A percentile compares a stretch with the other conserved stretches of the same genome.
Evolutionary conservation across 2,329 filamentous ascomycete genomes (phyloP).

Genomic region (Colletotrichum spaethianum): DNA sequence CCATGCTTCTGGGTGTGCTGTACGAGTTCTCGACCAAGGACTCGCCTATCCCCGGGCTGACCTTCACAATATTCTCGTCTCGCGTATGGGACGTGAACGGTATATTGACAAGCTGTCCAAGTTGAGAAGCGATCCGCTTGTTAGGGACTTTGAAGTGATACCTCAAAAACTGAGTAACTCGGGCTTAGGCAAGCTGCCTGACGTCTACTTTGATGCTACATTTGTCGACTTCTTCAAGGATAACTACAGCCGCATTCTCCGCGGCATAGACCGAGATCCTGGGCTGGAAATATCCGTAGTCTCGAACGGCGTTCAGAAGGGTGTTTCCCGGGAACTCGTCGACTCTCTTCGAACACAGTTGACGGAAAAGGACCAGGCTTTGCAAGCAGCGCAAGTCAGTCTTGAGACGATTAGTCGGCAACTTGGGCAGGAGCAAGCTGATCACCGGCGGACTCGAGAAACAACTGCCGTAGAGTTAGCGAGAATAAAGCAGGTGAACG

Average conservation of each 20-base stretch:
- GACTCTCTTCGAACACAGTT: slow-evolving; percentile 86
- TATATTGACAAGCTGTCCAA: slow-evolving; percentile 87
- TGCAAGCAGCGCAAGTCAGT: slow-evolving; percentile 64
- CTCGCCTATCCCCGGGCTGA: slow-evolving; percentile 89
- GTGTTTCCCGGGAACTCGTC: slow-evolving; percentile 93
- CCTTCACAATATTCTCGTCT: slow-evolving; percentile 82
- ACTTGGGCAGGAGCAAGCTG: slow-evolving; percentile 80
- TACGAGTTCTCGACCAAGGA: slow-evolving; percentile 99
- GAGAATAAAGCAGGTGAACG: slow-evolving; percentile 76
- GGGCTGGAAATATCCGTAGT: slow-evolving; percentile 87
- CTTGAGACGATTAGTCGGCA: slow-evolving; percentile 64
- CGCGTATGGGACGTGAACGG: slow-evolving; percentile 85
- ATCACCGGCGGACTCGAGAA: slow-evolving; percentile 78
- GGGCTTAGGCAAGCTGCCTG: slow-evolving; percentile 70
- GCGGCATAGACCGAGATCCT: slow-evolving; percentile 92
- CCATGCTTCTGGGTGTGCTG: slow-evolving; percentile 86
- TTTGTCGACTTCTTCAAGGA: slow-evolving; percentile 98
- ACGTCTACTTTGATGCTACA: slow-evolving; percentile 86
- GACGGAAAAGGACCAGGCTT: slow-evolving; percentile 74
- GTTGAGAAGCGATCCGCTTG: slow-evolving; percentile 81
- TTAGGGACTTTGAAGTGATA: slow-evolving; percentile 92
- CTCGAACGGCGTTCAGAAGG: slow-evolving; percentile 85
- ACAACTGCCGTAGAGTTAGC: slow-evolving; percentile 66
- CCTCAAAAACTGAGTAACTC: slow-evolving; percentile 75
- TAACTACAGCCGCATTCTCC: slow-evolving; percentile 87